These are phyloP conservation scores for Pythium periplocum DNA, from an alignment of 352 stramenopile genomes.

Conservation along the genomic window DNA sequence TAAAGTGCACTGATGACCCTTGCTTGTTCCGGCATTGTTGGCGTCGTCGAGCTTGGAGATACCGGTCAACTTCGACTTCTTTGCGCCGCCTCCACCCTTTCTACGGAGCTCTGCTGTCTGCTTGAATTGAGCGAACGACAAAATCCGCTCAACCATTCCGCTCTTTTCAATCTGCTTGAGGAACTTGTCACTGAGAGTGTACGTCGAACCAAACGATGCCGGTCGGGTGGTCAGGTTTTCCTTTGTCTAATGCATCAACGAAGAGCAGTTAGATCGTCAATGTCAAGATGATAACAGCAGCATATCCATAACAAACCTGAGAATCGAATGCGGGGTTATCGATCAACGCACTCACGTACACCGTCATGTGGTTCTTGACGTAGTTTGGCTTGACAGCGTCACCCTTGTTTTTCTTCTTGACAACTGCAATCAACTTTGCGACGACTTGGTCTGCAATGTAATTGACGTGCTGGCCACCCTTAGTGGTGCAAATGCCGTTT, in stretches of 20 bases:
- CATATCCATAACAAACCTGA: constrained; percentile 42
- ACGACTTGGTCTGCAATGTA: constrained; percentile 90
- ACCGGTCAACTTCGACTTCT: constrained; percentile 83
- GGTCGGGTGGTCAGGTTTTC: constrained; percentile 92
- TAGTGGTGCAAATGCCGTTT: constrained; percentile 96
- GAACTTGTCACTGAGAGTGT: constrained; percentile 83
- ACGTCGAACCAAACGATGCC: constrained; percentile 83
- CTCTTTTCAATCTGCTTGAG: constrained; percentile 87
- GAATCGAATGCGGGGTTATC: constrained; percentile 98
- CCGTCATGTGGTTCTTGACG: constrained; percentile 93
- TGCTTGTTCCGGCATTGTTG: constrained; percentile 91
- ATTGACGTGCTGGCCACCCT: constrained; percentile 95
- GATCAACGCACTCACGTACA: constrained; percentile 97
- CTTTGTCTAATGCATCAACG: constrained; percentile 81
- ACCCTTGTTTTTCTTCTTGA: constrained; percentile 94
- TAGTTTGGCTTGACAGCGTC: constrained; percentile 92
- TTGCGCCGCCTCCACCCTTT: constrained; percentile 71
- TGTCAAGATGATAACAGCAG: too few relatives aligned
- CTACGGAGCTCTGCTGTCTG: constrained; percentile 88
- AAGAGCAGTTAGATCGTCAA: too few relatives aligned
- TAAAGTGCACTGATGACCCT: constrained; percentile 92
- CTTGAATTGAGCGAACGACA: constrained; percentile 91
- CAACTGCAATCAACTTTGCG: constrained; percentile 83
- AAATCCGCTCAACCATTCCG: constrained; percentile 87
- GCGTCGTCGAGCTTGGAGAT: constrained; percentile 98